phyloP scores from a whole-genome alignment of 192 early-diverging fungal genomes.

The Coemansia sp. region DNA sequence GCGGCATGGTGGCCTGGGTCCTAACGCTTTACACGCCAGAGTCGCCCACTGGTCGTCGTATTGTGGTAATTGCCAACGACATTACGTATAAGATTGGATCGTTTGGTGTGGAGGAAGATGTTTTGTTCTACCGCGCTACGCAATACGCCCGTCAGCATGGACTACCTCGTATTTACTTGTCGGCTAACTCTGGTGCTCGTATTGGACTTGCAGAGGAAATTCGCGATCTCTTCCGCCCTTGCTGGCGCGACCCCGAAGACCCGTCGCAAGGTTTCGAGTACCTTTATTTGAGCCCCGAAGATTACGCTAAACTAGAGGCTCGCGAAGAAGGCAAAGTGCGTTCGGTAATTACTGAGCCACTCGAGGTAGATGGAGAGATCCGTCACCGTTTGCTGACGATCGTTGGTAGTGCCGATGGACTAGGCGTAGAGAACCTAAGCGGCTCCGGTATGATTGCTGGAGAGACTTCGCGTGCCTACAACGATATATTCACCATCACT shows the following conservation, averaged over 20 bases:
- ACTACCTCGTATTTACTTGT: constrained; percentile 90
- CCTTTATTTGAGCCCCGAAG: constrained; percentile 80
- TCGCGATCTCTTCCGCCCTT: constrained; percentile 77
- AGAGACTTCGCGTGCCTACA: constrained; percentile 91
- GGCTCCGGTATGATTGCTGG: constrained; percentile 98
- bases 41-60: constrained; percentile 81
- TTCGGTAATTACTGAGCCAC: constrained; percentile 69
- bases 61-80: constrained; percentile 97
- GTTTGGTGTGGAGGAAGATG: constrained; percentile 92
- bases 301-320: constrained; percentile 65
- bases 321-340: constrained; percentile 61
- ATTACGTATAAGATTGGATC: constrained; percentile 97
- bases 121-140: constrained; percentile 90
- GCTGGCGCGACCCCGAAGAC: constrained; percentile 81
- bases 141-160: constrained; percentile 83
- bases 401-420: constrained; percentile 82
- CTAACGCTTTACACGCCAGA: constrained; percentile 89
- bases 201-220: constrained; percentile 97
- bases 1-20: constrained; percentile 97
- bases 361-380: constrained; percentile 70
- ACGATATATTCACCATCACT: constrained; percentile 97
- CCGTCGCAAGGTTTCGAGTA: constrained; percentile 91
- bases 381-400: constrained; percentile 84
- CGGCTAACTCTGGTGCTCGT: constrained; percentile 97
- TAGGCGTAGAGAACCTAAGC: constrained; percentile 96